A percentile compares a stretch with the other conserved stretches of the same genome.
Conservation (phyloP, 2,329 filamentous ascomycete species). For the Hortaea sp. region DNA sequence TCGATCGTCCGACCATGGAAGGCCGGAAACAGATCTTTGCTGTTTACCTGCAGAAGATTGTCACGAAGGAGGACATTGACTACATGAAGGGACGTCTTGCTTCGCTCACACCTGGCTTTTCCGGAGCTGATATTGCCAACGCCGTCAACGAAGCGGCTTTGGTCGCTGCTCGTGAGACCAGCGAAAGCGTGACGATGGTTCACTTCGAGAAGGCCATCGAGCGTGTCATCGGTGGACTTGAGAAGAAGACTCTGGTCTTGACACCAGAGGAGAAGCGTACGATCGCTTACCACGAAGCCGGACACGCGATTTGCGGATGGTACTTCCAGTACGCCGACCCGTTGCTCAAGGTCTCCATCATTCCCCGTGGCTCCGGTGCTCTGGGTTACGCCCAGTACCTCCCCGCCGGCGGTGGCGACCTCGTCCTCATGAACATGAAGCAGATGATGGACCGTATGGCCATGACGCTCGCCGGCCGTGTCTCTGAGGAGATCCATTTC, state of each 20-base stretch:
- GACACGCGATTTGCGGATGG: conserved; percentile 97
- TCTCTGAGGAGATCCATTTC: conserved; percentile 94
- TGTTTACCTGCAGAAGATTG: conserved; percentile 89
- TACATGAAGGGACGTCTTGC: conserved; percentile 80
- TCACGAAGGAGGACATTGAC: conserved; percentile 82
- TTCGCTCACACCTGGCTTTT: conserved; percentile 90
- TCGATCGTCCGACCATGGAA: conserved; percentile 93
- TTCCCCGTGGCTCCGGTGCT: conserved; percentile 86
- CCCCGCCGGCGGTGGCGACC: conserved; percentile 79
- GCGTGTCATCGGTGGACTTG: conserved; percentile 87
- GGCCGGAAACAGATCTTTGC: conserved; percentile 92
- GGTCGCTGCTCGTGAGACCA: conserved; percentile 77
- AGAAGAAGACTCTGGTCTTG: conserved; percentile 93
- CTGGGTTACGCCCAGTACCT: conserved; percentile 96
- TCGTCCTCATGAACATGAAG: conserved; percentile 89
- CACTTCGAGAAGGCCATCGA: conserved; percentile 98
- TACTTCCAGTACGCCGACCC: conserved; percentile 95
- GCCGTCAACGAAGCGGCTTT: conserved; percentile 96
- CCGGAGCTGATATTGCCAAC: conserved; percentile 96
- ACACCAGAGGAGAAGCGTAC: conserved; percentile 89
- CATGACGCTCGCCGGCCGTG: conserved; percentile 92
- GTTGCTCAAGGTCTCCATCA: conserved; percentile 95
- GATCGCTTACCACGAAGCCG: conserved; percentile 95
- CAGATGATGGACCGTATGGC: conserved; percentile 99
- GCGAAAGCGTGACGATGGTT: conserved; percentile 69